These are phyloP conservation scores for Penicillium coprophilum DNA, from an alignment of 495 filamentous ascomycete species.

Conservation along the genomic window DNA sequence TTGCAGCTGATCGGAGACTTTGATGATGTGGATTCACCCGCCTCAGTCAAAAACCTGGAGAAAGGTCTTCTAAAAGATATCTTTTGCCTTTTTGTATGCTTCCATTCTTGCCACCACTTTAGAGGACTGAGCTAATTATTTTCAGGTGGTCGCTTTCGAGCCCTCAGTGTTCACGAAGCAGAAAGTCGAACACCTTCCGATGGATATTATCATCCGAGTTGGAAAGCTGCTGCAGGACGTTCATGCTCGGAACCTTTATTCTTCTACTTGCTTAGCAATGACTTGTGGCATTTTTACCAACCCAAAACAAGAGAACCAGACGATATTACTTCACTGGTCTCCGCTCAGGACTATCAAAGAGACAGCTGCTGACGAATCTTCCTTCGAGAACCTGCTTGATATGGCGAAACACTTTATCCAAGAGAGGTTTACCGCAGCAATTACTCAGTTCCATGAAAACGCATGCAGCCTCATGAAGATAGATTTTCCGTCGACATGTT, in stretches of 20 bases:
- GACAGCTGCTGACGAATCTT: neutral
- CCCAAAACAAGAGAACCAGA: neutral
- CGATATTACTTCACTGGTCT: slow-evolving; percentile 13
- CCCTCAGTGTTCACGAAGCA: neutral
- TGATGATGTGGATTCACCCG: neutral
- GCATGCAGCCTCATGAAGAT: slow-evolving; percentile 1
- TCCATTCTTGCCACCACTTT: neutral
- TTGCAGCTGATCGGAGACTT: neutral
- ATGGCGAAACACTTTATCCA: slow-evolving; percentile 4
- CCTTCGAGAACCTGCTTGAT: neutral
- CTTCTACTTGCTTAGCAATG: neutral
- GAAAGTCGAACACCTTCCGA: neutral
- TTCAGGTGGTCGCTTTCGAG: slow-evolving; percentile 5
- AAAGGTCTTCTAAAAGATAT: slow-evolving; percentile 3
- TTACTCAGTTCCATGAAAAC: neutral
- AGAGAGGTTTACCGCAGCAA: slow-evolving; percentile 1
- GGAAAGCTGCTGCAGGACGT: slow-evolving; percentile 1
- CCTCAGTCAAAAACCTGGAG: neutral
- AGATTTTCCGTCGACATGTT: slow-evolving; percentile 1
- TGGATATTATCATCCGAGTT: slow-evolving; percentile 5
- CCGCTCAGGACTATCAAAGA: neutral
- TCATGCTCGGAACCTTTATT: neutral
- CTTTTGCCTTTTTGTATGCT: slow-evolving; percentile 12
- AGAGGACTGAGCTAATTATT: neutral
- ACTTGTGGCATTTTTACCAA: slow-evolving; percentile 9